Evolutionary conservation across 176 grass and related monocot genomes (phyloP).

Genomic region (Raddia guianensis): DNA sequence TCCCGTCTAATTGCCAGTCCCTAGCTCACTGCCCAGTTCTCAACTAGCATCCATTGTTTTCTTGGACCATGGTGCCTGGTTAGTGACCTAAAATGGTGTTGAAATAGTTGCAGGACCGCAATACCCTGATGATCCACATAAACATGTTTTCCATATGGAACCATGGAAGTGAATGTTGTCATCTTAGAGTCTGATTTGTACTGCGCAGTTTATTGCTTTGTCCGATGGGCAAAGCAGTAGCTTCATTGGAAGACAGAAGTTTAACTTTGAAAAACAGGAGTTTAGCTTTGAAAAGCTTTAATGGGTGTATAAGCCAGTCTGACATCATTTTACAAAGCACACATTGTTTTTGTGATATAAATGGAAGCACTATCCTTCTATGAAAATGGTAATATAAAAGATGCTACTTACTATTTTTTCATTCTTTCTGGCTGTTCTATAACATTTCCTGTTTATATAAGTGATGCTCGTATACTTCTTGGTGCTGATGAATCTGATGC

Average conservation of each 20-base stretch:
- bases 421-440: background rate
- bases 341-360: background rate
- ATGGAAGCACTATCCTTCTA: no score
- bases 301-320: background rate
- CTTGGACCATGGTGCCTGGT: background rate
- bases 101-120: background rate
- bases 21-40: no score
- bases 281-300: no score
- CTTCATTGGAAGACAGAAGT: background rate
- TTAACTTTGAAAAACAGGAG: background rate
- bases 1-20: no score
- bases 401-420: background rate
- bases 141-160: background rate
- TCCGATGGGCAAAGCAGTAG: background rate
- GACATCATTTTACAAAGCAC: background rate
- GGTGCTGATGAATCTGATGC: background rate
- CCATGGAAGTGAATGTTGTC: background rate
- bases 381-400: no score
- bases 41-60: no score
- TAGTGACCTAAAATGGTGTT: slow-evolving; percentile 16
- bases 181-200: background rate
- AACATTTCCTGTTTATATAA: background rate
- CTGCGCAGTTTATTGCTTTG: background rate
- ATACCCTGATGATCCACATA: background rate
- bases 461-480: background rate